These are phyloP conservation scores for Colletotrichum theobromicola DNA, from an alignment of 2,329 filamentous ascomycete species.

Conservation along the genomic window DNA sequence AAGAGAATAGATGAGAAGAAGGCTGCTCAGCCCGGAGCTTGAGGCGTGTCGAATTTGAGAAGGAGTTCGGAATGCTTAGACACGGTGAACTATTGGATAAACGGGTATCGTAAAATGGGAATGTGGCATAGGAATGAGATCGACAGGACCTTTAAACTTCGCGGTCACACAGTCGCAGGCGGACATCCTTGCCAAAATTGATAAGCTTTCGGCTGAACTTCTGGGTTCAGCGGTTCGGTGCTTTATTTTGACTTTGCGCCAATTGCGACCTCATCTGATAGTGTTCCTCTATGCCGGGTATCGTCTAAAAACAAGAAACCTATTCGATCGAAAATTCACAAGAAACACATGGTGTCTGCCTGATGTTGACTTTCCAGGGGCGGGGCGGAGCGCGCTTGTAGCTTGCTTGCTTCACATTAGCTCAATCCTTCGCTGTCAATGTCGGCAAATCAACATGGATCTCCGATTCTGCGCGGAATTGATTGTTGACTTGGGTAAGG, in stretches of 20 bases:
- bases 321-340: not conserved
- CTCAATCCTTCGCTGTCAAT: not conserved
- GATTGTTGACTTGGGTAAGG: not conserved
- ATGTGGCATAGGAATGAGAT: not conserved
- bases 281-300: not conserved
- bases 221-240: not conserved
- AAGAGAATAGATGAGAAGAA: constrained; percentile 1
- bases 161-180: not conserved
- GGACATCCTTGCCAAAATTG: not conserved
- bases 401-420: not conserved
- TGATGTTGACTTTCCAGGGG: not conserved
- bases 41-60: not conserved
- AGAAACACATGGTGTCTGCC: not conserved
- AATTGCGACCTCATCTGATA: not conserved
- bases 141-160: not conserved
- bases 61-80: not conserved
- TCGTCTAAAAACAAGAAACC: not conserved
- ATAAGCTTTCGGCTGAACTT: not conserved
- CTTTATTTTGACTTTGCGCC: not conserved
- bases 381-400: not conserved
- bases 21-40: not conserved
- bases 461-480: not conserved
- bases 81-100: not conserved
- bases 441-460: not conserved
- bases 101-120: not conserved